Evolutionary conservation across 1,284 basidiomycete genomes (phyloP), one percentile per base, ranked within the genome.

Genomic region (Pisolithus thermaeus): DNA sequence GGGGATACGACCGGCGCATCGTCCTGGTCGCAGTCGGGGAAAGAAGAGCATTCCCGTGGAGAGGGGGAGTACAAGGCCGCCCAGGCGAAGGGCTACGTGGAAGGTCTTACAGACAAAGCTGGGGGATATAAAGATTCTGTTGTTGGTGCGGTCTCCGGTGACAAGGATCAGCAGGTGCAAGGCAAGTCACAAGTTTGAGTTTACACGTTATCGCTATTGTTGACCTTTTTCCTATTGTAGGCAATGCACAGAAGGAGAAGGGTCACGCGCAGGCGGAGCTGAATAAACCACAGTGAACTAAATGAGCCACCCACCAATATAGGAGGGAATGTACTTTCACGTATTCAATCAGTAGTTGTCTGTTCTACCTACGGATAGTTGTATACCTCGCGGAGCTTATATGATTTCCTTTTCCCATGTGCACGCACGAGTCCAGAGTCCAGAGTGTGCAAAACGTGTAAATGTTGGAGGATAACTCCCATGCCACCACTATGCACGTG

Each of bases 41-140:
- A 80, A 58, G 73, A 88, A 54, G 83, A 86, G 61, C 86, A 87
- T 62, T 72, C 74, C 40, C 65, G 73, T 50, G 87, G 87, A 47
- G 86, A 89, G 65, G 73, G 73, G 9, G 81, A 84, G 59, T 73
- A 75, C 61, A 76, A 77, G 18, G 76, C 75, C 23, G 79, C 80
- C 0, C 75, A 81, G 56, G 73, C 74, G 8, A 68, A 82, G 58
- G 78, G 75, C 5, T 81, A 73, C 55, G 77, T 69, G 16, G 77
- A 88, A 58, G 87, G 87, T 37, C 68, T 71, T 4, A 51, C 70
- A 7, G 86, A 89, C 64, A 78, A 79, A 52, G 38, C 82, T 20
- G 67, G 67, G 40, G 87, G 87, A 51, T 87, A 86, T 73, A 81
- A 80, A 58, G 83, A 88, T 58, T 71, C 79, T 22, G 69, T 89